Percentiles rank a stretch among this genome's conserved stretches.
phyloP scores from a whole-genome alignment of 257 asterid genomes.

The Gentiana straminea region DNA sequence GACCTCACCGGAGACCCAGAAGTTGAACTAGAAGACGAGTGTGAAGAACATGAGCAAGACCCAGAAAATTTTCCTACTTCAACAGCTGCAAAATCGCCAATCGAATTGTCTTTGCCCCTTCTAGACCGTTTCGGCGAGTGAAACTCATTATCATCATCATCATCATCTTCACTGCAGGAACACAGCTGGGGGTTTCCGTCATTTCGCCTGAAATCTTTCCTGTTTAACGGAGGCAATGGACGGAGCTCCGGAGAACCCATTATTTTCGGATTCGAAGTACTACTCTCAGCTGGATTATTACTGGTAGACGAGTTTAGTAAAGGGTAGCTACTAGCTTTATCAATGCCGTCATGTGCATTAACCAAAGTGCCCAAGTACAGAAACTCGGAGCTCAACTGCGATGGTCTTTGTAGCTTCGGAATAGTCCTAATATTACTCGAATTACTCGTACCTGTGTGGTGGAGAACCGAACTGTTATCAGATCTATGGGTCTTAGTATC shows the following conservation, averaged over 20 bases:
- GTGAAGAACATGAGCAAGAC: slow-evolving; percentile 30
- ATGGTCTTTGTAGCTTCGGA: slow-evolving; percentile 82
- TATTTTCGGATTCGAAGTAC: slow-evolving; percentile 30
- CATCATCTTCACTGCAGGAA: slow-evolving; percentile 30
- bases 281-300: slow-evolving; percentile 9
- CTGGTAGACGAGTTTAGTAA: slow-evolving; percentile 10
- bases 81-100: slow-evolving; percentile 15
- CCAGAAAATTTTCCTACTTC: slow-evolving; percentile 18
- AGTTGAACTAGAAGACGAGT: slow-evolving; percentile 63
- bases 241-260: slow-evolving; percentile 87
- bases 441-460: slow-evolving; percentile 9
- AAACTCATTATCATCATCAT: slow-evolving; percentile 49
- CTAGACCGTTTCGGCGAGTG: slow-evolving; percentile 72
- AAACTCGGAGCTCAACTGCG: slow-evolving; percentile 86
- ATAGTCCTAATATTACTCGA: slow-evolving; percentile 8
- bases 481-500: slow-evolving; percentile 51
- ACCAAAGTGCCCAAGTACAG: slow-evolving; percentile 85
- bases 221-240: slow-evolving; percentile 64
- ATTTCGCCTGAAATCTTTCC: slow-evolving; percentile 19
- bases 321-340: slow-evolving; percentile 1
- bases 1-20: slow-evolving; percentile 80
- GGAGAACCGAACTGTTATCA: slow-evolving; percentile 18
- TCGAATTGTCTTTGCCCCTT: slow-evolving; percentile 48
- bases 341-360: slow-evolving; percentile 47
- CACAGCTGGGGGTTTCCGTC: slow-evolving; percentile 25